Base-by-base conservation (phyloP, 495 filamentous ascomycete species). In the Chaetomium tenue region DNA sequence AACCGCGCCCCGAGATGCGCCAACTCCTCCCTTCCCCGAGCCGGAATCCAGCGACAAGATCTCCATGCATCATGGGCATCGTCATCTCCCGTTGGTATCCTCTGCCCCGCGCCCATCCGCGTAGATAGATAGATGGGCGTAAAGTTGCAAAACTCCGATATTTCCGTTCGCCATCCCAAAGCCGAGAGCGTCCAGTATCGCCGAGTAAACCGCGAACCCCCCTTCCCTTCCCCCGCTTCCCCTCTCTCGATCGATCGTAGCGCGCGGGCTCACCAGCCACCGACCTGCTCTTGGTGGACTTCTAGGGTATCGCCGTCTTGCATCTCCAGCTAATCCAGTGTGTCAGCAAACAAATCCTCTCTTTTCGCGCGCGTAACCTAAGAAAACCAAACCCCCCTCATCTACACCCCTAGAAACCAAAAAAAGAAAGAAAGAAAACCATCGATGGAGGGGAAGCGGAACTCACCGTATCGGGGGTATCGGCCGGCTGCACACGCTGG, bases 261-360 rank as follows among this genome's bases (percentile, higher is more conserved):
- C 22, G 15, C 18, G n/a, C n/a, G n/a, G 42, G 22, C 50, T 60
- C 62, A 78, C 68, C 74, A 82, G 42, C 88, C 90, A 61, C 94
- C 95, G 61, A 98, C 96, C 75, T 99, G 95, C 74, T 99, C 95
- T 70, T 98, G 95, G 78, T 98, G 95, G 28, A 99, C 95, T 72
- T 99, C 95, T 11, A 99, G 86, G 2, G 91, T 95, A 71, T 99
- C 95, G 18, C 95, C 94, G 68, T 99, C 95, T 68, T 87, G 82
- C 94, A 98, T 98, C 40, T 98, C 94, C 52, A 98, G 87, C 94
- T 98, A 60, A 30, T 15, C 40, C n/a, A 51, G 18, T 15, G 4
- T 20, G 55, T 58, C 55, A 58, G 55, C 9, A n/a, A 18, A 28
- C 7, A 11, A 37, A 37, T 8, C 11, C 33, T 37, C 33, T 37